phyloP scores from a whole-genome alignment of 2,329 filamentous ascomycete genomes.

The Diaporthe caulivora region DNA sequence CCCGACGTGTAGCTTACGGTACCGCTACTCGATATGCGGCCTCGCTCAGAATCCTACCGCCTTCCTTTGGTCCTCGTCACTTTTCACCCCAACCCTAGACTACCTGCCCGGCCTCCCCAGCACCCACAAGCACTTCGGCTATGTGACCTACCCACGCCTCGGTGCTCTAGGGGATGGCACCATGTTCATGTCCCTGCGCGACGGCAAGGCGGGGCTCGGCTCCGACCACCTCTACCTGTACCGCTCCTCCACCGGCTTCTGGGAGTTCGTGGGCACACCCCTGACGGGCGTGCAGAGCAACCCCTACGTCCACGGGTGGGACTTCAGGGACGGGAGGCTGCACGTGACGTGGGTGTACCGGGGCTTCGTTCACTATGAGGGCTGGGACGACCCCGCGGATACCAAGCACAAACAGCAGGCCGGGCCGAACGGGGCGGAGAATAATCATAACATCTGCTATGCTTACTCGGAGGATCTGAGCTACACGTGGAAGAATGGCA shows the following conservation, averaged over 20 bases:
- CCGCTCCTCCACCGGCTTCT: slow-evolving; percentile 50
- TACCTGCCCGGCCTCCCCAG: slow-evolving; percentile 51
- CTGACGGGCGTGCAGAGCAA: slow-evolving; percentile 60
- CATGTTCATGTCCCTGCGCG: slow-evolving; percentile 62
- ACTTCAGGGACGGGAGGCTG: slow-evolving; percentile 49
- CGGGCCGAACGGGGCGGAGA: slow-evolving; percentile 57
- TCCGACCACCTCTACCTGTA: slow-evolving; percentile 63
- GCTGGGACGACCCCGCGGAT: slow-evolving; percentile 56
- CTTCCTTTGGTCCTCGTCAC: slow-evolving; percentile 48
- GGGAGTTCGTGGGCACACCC: slow-evolving; percentile 55
- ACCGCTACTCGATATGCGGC: slow-evolving; percentile 51
- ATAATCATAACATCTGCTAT: slow-evolving; percentile 64
- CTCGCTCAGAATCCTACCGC: slow-evolving; percentile 49
- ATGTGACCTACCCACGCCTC: slow-evolving; percentile 64
- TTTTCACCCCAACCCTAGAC: slow-evolving; percentile 54
- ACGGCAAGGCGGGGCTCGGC: slow-evolving; percentile 62
- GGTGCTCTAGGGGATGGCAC: slow-evolving; percentile 51
- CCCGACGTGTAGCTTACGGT: slow-evolving; percentile 47
- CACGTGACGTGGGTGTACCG: slow-evolving; percentile 64
- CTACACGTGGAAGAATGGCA: slow-evolving; percentile 56
- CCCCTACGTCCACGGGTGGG: slow-evolving; percentile 64
- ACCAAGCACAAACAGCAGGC: slow-evolving; percentile 56
- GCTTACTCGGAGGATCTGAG: slow-evolving; percentile 60
- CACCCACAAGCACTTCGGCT: slow-evolving; percentile 48
- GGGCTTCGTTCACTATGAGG: slow-evolving; percentile 58